Conservation (phyloP, 106 monocot genomes). For the Acorus calamus region DNA sequence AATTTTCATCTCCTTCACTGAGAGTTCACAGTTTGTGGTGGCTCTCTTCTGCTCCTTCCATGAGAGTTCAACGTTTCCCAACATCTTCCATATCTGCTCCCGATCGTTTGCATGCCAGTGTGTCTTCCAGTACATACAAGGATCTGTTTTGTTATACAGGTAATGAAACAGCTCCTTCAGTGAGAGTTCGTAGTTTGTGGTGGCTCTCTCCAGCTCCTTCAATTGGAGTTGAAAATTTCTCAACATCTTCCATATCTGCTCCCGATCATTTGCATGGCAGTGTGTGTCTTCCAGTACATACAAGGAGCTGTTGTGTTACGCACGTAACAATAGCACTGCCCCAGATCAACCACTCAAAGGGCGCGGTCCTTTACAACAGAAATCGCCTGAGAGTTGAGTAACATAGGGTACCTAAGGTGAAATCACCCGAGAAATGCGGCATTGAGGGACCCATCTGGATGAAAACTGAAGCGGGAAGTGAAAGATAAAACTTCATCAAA, state of each 20-base stretch:
- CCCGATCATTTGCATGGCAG: slow-evolving; percentile 19
- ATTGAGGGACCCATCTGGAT: too few relatives aligned
- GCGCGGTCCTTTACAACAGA: too few relatives aligned
- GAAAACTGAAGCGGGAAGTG: too few relatives aligned
- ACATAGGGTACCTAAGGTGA: too few relatives aligned
- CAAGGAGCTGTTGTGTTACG: slow-evolving; percentile 24
- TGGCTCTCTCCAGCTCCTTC: too few relatives aligned
- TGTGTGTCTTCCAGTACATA: slow-evolving; percentile 15
- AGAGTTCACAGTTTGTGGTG: slow-evolving; percentile 24
- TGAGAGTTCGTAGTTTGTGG: too few relatives aligned
- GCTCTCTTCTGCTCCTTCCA: slow-evolving; percentile 22
- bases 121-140: slow-evolving; percentile 20
- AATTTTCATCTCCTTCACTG: background rate
- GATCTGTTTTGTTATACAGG: slow-evolving; percentile 19
- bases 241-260: background rate
- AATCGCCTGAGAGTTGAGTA: too few relatives aligned
- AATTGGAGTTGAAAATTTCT: too few relatives aligned
- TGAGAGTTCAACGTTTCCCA: slow-evolving; percentile 33
- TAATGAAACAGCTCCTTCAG: slow-evolving; percentile 6
- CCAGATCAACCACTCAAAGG: background rate
- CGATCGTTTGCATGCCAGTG: slow-evolving; percentile 20
- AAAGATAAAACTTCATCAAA: too few relatives aligned
- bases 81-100: slow-evolving; percentile 18
- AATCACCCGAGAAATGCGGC: too few relatives aligned
- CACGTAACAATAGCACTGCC: slow-evolving; percentile 32